Percentiles rank a stretch among this genome's conserved stretches.
phyloP scores from a whole-genome alignment of 2,329 filamentous ascomycete genomes.

The Penicillium sp. region DNA sequence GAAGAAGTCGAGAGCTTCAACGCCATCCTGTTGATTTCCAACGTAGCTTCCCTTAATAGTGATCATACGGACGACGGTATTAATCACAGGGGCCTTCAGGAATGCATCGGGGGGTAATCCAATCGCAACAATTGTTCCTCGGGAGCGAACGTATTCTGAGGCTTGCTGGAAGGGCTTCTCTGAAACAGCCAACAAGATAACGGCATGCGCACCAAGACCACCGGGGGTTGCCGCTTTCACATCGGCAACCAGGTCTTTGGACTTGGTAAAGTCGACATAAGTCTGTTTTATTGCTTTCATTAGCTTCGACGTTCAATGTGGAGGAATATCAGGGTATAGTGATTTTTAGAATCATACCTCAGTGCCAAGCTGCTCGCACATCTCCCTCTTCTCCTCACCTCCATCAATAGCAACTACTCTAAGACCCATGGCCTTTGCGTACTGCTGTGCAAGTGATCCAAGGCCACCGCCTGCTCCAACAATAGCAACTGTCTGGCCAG shows the following conservation, averaged over 20 bases:
- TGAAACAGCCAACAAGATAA: slow-evolving; percentile 75
- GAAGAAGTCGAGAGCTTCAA: slow-evolving; percentile 87
- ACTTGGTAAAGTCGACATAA: slow-evolving; percentile 75
- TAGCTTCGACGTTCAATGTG: background rate
- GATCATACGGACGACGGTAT: slow-evolving; percentile 83
- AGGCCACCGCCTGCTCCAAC: slow-evolving; percentile 85
- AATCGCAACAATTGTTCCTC: slow-evolving; percentile 79
- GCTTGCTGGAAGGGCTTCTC: slow-evolving; percentile 95
- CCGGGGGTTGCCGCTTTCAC: slow-evolving; percentile 78
- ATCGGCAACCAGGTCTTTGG: slow-evolving; percentile 72
- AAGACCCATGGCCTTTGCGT: slow-evolving; percentile 86
- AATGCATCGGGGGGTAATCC: slow-evolving; percentile 72
- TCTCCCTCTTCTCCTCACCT: slow-evolving; percentile 73
- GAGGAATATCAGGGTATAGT: too few species aligned
- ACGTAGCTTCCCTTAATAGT: slow-evolving; percentile 87
- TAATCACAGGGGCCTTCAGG: slow-evolving; percentile 77
- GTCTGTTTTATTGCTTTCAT: slow-evolving; percentile 19
- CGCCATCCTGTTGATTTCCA: slow-evolving; percentile 79
- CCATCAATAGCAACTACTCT: slow-evolving; percentile 76
- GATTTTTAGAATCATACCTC: slow-evolving; percentile 31
- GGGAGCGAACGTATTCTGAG: slow-evolving; percentile 74
- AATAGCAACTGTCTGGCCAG: slow-evolving; percentile 77
- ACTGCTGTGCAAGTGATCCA: slow-evolving; percentile 77
- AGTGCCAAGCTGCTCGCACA: slow-evolving; percentile 67
- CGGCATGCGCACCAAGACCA: slow-evolving; percentile 69